Evolutionary conservation across 306 rosid species (phyloP), one percentile per base, ranked within the genome.

Genomic region (Pachyrhizus erosus): DNA sequence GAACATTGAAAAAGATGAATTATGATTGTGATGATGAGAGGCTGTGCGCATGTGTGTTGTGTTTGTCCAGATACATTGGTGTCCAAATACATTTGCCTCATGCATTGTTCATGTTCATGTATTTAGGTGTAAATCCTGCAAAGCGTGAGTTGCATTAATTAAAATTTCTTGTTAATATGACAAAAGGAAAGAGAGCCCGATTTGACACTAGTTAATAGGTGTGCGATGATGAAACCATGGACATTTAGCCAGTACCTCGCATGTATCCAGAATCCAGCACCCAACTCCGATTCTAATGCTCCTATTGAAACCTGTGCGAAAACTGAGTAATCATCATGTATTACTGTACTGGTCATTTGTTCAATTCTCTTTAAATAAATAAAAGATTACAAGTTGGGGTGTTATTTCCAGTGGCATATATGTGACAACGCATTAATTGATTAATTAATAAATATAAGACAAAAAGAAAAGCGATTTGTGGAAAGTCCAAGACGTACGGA

Each of bases 1-100:
- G 18, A 78, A 23, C 42, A 37, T 26, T 34, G 82, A 34, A 74
- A 52, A 77, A 33, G 7, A 29, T 31, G 46, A 77, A 62, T 43
- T 29, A 39, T 8, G 10, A 1, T n/a, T 15, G 37, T 11, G 6
- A 65, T 65, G 49, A 39, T 2, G 48, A 48, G 68, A 52, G 69
- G 77, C 83, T 79, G 77, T 70, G 83, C 48, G 0, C 1, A 13
- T 1, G 0, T n/a, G 9, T 55, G 6, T 11, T n/a, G n/a, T n/a
- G n/a, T n/a, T 14, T 26, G 83, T 24, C 83, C 77, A 69, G 58
- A 67, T 79, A 52, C 83, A 69, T 69, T 79, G n/a, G 29, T 26
- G 83, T 24, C 83, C 77, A 69, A 46, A 67, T 79, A 52, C 83
- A 69, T 69, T 79, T 40, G 17, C 46, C 77, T 52, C 13, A 34